Conservation (phyloP, 2,329 filamentous ascomycete genomes). For the Botryosphaeria agaves region DNA sequence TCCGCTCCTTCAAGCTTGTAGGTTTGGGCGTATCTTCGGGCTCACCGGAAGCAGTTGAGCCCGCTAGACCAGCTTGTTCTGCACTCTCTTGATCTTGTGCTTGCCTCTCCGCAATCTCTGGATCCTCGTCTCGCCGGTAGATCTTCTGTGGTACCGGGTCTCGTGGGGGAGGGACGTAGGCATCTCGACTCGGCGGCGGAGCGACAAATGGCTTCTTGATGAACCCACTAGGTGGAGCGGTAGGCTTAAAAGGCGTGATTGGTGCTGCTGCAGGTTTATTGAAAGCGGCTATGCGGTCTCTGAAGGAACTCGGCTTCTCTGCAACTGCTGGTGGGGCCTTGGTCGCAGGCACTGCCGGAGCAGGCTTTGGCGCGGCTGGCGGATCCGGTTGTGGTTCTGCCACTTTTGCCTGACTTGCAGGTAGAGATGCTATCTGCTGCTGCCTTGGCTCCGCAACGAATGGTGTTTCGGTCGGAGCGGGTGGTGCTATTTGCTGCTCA, state of each 20-base stretch:
- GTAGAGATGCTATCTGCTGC: slow-evolving; percentile 11
- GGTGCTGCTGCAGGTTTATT: slow-evolving; percentile 79
- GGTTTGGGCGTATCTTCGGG: slow-evolving; percentile 77
- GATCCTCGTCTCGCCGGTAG: slow-evolving; percentile 79
- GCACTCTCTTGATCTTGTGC: slow-evolving; percentile 49
- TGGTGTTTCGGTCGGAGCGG: slow-evolving; percentile 15
- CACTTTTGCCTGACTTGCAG: slow-evolving; percentile 16
- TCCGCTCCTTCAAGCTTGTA: slow-evolving; percentile 84
- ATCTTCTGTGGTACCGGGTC: slow-evolving; percentile 46
- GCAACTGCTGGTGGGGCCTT: slow-evolving; percentile 47
- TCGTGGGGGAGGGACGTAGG: slow-evolving; percentile 66
- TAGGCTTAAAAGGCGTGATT: slow-evolving; percentile 76
- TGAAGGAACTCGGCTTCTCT: slow-evolving; percentile 81
- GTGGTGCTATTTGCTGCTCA: slow-evolving; percentile 13
- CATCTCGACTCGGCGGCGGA: slow-evolving; percentile 80
- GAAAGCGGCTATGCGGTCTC: slow-evolving; percentile 90
- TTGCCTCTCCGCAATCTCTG: slow-evolving; percentile 42
- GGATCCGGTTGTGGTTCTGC: slow-evolving; percentile 20
- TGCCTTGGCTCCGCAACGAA: slow-evolving; percentile 10
- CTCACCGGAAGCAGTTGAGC: slow-evolving; percentile 29
- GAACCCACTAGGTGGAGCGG: slow-evolving; percentile 48
- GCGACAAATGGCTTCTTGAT: slow-evolving; percentile 96
- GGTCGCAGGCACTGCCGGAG: slow-evolving; percentile 23
- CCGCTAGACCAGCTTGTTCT: slow-evolving; percentile 45
- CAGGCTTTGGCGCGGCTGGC: slow-evolving; percentile 24